phyloP scores from a whole-genome alignment of 2,329 filamentous ascomycete species.

The Venturia oleaginea region DNA sequence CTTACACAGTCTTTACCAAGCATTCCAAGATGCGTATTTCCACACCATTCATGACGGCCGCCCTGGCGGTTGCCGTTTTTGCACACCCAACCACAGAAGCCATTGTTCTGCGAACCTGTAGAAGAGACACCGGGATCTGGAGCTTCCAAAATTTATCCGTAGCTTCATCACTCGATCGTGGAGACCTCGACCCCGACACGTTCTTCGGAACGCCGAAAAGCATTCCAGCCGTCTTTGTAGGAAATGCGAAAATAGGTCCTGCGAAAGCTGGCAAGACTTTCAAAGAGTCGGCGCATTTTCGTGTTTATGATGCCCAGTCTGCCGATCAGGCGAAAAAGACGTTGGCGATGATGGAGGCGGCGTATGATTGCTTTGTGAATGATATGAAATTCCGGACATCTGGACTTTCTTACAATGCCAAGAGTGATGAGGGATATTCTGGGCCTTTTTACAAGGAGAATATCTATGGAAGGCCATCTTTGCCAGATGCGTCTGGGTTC shows the following conservation, averaged over 20 bases:
- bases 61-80: not conserved
- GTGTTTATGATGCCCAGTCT: conserved; percentile 24
- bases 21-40: not conserved
- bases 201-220: not conserved
- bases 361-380: conserved; percentile 25
- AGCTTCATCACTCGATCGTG: not conserved
- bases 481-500: no score
- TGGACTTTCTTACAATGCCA: conserved; percentile 20
- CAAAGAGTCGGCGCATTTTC: conserved; percentile 27
- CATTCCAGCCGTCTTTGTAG: not conserved
- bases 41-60: not conserved
- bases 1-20: not conserved
- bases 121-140: not conserved
- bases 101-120: not conserved
- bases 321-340: conserved; percentile 24
- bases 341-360: conserved; percentile 37
- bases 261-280: not conserved
- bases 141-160: not conserved
- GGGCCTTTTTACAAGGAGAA: conserved; percentile 41
- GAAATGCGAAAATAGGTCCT: not conserved
- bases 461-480: conserved; percentile 25
- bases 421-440: conserved; percentile 19
- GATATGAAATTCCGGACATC: conserved; percentile 19
- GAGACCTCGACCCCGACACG: not conserved
- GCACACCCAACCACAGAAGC: not conserved